phyloP scores from a whole-genome alignment of 768 basidiomycete genomes.

The Trametes villosa region DNA sequence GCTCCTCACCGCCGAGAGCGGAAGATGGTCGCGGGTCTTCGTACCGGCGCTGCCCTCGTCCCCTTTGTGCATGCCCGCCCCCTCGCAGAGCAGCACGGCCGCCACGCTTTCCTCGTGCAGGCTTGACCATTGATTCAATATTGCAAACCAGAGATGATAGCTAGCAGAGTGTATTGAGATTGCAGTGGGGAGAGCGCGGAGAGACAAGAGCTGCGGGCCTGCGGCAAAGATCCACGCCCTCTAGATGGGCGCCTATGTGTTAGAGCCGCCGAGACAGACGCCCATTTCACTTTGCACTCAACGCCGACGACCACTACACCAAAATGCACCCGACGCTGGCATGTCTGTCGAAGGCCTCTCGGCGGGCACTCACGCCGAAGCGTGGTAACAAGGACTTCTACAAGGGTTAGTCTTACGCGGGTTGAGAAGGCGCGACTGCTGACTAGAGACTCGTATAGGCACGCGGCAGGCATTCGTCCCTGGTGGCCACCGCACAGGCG shows the following conservation, averaged over 20 bases:
- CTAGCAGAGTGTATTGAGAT: too few species aligned
- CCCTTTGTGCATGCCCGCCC: slow-evolving; percentile 21
- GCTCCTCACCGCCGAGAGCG: slow-evolving; percentile 37
- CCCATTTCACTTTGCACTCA: not conserved
- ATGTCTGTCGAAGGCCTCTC: slow-evolving; percentile 77
- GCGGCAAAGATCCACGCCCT: too few species aligned
- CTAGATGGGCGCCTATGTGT: too few species aligned
- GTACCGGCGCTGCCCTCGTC: slow-evolving; percentile 16
- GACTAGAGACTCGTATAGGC: slow-evolving; percentile 47
- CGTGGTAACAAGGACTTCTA: slow-evolving; percentile 95
- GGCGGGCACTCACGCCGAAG: slow-evolving; percentile 83
- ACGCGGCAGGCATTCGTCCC: slow-evolving; percentile 84
- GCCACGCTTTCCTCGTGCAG: slow-evolving; percentile 13
- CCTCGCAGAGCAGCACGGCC: slow-evolving; percentile 9
- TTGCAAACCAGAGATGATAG: not conserved
- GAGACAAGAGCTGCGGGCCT: too few species aligned
- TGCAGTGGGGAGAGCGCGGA: too few species aligned
- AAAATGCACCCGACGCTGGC: slow-evolving; percentile 70
- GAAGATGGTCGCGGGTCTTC: slow-evolving; percentile 22
- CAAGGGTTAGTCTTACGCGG: slow-evolving; percentile 66
- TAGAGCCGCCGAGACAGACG: too few species aligned
- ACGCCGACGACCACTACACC: not conserved
- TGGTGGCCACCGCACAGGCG: slow-evolving; percentile 84
- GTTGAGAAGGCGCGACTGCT: not conserved
- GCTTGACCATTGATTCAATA: slow-evolving; percentile 2